Percentiles rank a stretch among this genome's conserved stretches.
Conservation (phyloP, 2,329 filamentous ascomycete species). For the Hypoxylon sp. region DNA sequence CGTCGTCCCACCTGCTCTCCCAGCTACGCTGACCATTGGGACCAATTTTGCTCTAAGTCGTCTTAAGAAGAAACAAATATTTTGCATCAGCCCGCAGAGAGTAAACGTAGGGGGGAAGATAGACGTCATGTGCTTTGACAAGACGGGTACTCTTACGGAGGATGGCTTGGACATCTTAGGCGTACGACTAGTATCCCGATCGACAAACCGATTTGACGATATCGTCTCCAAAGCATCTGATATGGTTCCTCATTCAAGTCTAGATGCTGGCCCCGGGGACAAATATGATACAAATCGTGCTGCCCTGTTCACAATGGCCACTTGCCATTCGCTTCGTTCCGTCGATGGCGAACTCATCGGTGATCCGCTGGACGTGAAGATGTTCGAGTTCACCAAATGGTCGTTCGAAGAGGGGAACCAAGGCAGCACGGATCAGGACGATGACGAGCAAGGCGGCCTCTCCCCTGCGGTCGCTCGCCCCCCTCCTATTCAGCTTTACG, state of each 20-base stretch:
- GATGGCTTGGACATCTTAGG: conserved; percentile 95
- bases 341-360: conserved; percentile 91
- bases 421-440: conserved; percentile 67
- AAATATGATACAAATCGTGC: conserved; percentile 57
- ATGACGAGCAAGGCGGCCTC: conserved; percentile 78
- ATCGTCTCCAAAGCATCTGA: conserved; percentile 72
- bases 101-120: conserved; percentile 97
- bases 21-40: conserved; percentile 93
- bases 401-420: conserved; percentile 88
- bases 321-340: conserved; percentile 88
- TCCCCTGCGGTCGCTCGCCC: conserved; percentile 90
- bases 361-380: conserved; percentile 94
- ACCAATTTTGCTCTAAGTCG: conserved; percentile 92
- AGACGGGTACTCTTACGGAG: conserved; percentile 97
- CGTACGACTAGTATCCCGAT: conserved; percentile 76
- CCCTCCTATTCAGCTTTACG: conserved; percentile 67
- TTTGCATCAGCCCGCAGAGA: conserved; percentile 96
- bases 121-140: conserved; percentile 97
- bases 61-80: conserved; percentile 88
- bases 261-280: conserved; percentile 44
- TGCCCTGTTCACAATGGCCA: conserved; percentile 93
- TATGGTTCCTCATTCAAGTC: conserved; percentile 59
- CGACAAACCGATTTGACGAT: conserved; percentile 73
- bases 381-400: conserved; percentile 98
- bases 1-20: conserved; percentile 92